Conservation (phyloP, 345 rosid genomes). For the Rhodomyrtus tomentosa region DNA sequence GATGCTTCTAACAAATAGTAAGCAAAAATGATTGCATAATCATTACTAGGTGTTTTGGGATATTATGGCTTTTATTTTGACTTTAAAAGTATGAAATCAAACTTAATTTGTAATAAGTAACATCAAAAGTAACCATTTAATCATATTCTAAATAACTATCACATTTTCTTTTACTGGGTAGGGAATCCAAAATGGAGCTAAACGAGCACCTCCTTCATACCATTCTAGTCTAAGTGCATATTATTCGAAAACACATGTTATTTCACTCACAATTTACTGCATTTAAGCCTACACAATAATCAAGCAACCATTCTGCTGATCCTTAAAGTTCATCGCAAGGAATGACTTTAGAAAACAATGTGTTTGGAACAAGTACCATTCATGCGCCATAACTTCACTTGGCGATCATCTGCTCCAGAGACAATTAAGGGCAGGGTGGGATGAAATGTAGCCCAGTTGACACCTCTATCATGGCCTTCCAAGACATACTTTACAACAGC, state of each 20-base stretch:
- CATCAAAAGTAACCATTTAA: neutral
- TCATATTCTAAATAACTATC: neutral
- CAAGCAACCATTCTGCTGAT: neutral
- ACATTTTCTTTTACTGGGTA: neutral
- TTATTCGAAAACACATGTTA: neutral
- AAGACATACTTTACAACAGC: constrained; percentile 94
- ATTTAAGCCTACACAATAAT: neutral
- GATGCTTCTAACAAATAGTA: neutral
- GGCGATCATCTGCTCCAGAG: constrained; percentile 98
- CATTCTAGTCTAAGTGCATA: neutral
- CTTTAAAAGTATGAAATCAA: neutral
- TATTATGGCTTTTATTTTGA: neutral
- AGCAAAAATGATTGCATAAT: neutral
- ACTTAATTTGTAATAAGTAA: neutral
- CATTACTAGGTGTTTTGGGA: neutral
- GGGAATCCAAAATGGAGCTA: neutral
- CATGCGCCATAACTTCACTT: constrained; percentile 97
- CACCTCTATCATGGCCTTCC: constrained; percentile 98
- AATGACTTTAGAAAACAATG: neutral
- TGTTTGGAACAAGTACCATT: constrained; percentile 37
- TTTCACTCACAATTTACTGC: neutral
- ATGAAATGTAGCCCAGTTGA: constrained; percentile 98
- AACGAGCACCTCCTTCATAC: neutral
- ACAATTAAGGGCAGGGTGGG: constrained; percentile 92
- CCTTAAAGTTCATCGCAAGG: neutral